Base-by-base conservation (phyloP, 768 basidiomycete species). In the Cyathus striatus region DNA sequence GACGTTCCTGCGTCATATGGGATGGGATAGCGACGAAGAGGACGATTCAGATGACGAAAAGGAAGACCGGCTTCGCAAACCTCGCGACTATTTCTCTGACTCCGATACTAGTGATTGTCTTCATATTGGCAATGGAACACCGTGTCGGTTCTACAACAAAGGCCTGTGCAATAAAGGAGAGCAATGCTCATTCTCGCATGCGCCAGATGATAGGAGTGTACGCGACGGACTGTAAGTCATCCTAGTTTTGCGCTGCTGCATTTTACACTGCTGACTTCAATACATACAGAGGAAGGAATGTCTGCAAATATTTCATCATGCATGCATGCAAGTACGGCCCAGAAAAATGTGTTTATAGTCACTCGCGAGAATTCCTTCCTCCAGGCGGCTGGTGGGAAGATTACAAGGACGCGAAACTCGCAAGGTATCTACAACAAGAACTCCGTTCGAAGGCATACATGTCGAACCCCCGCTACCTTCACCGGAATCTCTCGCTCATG, bases 71-170 rank as follows among this genome's bases (percentile, higher is more conserved):
- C 22, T 67, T 58, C 53, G 66, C 3, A 60, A 64, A 2, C 50
- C 59, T 5, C 44, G 61, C 4, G 69, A 70, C 20, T 55, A 67
- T 36, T 69, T 64, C 6, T 67, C 68, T 1, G 61, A 67, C 6
- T 77, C 74, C 0, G 79, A 79, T 53, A 75, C 74, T 14, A 73
- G 71, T 23, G 79, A 81, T 51, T 76, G 61, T 48, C 49, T 55
- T 16, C 76, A 79, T 47, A 45, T 44, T 1, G 79, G 77, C 5
- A 76, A 73, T 43, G 56, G 58, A 0, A 58, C 64, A 1, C 68
- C 78, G 0, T 81, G 78, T 56, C 66, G 69, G 40, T 73, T 69
- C 54, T 76, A 79, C 53, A 78, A 81, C 35, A 74, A 68, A 27
- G 60, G 55, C 6, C 70, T 68, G 1, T 79, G 77, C 48, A 47